These are phyloP conservation scores for Rhizophagus prolifer DNA, from an alignment of 192 early-diverging fungal genomes.

Conservation along the genomic window DNA sequence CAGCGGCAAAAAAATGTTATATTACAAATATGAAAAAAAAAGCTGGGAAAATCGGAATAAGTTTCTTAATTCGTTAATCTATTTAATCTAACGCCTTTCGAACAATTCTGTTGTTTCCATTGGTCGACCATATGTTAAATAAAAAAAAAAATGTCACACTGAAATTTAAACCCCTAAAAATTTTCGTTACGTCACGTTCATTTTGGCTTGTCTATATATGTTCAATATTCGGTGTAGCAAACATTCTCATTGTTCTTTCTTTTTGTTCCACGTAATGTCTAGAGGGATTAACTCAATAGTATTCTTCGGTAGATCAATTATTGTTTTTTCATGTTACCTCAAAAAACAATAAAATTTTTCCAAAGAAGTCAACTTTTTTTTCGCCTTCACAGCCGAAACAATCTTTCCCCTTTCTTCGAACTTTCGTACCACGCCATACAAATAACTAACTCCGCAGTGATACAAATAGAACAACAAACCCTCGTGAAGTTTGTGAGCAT, in stretches of 20 bases:
- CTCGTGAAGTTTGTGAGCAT: conserved; percentile 6
- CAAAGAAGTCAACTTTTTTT: neutral
- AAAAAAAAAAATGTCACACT: too few relatives aligned
- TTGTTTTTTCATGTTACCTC: neutral
- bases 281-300: neutral
- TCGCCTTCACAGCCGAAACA: conserved; percentile 3
- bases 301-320: neutral
- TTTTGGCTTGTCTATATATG: too few relatives aligned
- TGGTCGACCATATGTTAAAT: too few relatives aligned
- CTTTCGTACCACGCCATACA: neutral
- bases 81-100: too few relatives aligned
- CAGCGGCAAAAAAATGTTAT: neutral
- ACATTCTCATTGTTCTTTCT: neutral
- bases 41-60: too few relatives aligned
- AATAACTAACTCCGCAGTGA: conserved; percentile 12
- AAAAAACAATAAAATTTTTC: neutral
- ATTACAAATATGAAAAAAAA: neutral
- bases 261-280: neutral
- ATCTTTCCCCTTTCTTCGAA: neutral
- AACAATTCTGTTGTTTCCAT: too few relatives aligned
- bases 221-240: too few relatives aligned
- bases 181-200: too few relatives aligned
- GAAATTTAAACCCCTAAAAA: too few relatives aligned
- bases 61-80: too few relatives aligned
- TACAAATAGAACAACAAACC: conserved; percentile 18